Base-by-base conservation (phyloP, 2,329 filamentous ascomycete species). In the Colletotrichum karsti region DNA sequence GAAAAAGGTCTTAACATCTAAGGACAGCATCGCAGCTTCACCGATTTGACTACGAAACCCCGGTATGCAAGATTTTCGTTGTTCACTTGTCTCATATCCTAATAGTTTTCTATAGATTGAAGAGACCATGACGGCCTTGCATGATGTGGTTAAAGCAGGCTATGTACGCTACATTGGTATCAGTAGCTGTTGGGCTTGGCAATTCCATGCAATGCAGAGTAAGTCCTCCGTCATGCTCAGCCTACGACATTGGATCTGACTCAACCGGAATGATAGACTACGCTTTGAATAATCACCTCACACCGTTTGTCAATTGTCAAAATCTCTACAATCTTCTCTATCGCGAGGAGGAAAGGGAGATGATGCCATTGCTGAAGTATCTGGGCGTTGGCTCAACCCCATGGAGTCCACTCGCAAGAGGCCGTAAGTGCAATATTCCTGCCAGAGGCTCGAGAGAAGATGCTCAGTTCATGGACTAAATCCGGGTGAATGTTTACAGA, bases 121-220 rank as follows among this genome's bases (percentile, higher is more conserved):
- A 44, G 41, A 44, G 41, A 44, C 41, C 10, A 44, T 44, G 41
- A 22, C 18, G 22, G 41, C 41, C 41, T 20, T 44, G 1, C 41
- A 44, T 22, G 41, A 44, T 44, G 41, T 44, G 5, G 41, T 44
- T 12, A 44, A 44, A 44, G 41, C 41, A 44, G 41, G 41, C 41
- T 44, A 13, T 20, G 9, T 44, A 13, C 41, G 41, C 18, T 44
- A 44, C 18, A 44, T 44, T 2, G 41, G 41, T 44, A 44, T 44
- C 41, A 44, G 41, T 44, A 44, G 41, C 41, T 22, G 41, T 44
- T 44, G 41, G 41, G 41, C 41, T 44, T 44, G 41, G 41, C 41
- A 44, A 5, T 22, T 44, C 18, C 41, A 44, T 44, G 41, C 41
- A 7, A 44, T 44, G 41, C 41, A 44, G 10, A 44, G 41, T 44